These are phyloP conservation scores for Saccharomyces cerevisiae DNA, from an alignment of 805 yeast species.

Conservation along the genomic window DNA sequence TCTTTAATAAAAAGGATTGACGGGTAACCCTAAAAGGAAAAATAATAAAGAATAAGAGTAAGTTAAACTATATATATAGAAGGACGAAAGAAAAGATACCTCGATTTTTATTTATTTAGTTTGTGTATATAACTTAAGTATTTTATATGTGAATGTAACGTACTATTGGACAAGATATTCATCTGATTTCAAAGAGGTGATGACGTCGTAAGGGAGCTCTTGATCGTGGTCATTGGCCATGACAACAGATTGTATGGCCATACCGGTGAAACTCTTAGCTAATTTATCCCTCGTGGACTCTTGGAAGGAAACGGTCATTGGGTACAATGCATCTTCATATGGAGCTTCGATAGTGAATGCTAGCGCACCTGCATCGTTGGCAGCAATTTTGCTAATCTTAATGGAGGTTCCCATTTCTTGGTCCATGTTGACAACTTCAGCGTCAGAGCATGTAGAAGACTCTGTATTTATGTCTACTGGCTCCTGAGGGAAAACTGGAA, in stretches of 20 bases:
- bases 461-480: slow-evolving; percentile 45
- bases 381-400: slow-evolving; percentile 44
- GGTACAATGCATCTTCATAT: slow-evolving; percentile 81
- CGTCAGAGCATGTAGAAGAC: slow-evolving; percentile 38
- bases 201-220: slow-evolving; percentile 63
- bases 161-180: slow-evolving; percentile 44
- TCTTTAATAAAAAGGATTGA: background rate
- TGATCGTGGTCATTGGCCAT: slow-evolving; percentile 41
- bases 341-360: slow-evolving; percentile 69
- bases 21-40: background rate
- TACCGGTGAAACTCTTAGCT: slow-evolving; percentile 43
- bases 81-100: background rate
- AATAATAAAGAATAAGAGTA: background rate
- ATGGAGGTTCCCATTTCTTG: slow-evolving; percentile 63
- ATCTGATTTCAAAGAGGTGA: slow-evolving; percentile 49
- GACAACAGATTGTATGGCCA: slow-evolving; percentile 54
- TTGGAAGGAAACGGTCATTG: slow-evolving; percentile 65
- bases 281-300: slow-evolving; percentile 41
- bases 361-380: slow-evolving; percentile 59
- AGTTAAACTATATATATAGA: background rate
- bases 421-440: slow-evolving; percentile 46
- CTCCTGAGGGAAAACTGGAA: slow-evolving; percentile 55
- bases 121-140: background rate
- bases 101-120: background rate
- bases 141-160: background rate